Conservation (phyloP, 805 yeast species). For the Ogataea trehalophila region DNA sequence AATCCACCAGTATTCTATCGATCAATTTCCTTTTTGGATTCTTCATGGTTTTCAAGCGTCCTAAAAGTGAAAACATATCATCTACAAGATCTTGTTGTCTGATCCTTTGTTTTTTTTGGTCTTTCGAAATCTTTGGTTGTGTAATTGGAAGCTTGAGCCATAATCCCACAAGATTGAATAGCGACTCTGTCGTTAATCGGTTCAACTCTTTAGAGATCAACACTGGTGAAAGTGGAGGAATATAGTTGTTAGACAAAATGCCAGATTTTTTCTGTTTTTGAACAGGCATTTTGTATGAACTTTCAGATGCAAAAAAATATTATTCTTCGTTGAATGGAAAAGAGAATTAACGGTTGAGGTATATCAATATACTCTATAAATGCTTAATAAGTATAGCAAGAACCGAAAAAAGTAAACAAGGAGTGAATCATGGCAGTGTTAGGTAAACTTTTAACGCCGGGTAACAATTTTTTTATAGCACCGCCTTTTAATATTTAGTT, state of each 20-base stretch:
- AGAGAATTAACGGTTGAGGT: no score
- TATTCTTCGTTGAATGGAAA: no score
- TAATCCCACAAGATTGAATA: constrained; percentile 27
- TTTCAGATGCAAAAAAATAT: background rate
- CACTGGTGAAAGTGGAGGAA: constrained; percentile 25
- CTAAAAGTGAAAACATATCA: constrained; percentile 12
- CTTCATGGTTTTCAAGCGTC: constrained; percentile 8
- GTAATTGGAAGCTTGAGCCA: constrained; percentile 31
- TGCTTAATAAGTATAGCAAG: no score
- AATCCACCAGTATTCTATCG: constrained; percentile 42
- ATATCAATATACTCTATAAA: no score
- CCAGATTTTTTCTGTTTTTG: constrained; percentile 20
- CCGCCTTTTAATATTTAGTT: no score
- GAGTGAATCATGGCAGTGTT: no score
- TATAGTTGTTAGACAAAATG: constrained; percentile 30
- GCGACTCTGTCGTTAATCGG: constrained; percentile 25
- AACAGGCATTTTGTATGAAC: background rate
- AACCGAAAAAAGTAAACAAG: no score
- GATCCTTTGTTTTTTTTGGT: constrained; percentile 15
- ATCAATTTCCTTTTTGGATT: constrained; percentile 31
- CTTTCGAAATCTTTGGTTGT: constrained; percentile 23
- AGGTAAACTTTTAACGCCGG: no score
- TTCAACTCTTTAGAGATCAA: constrained; percentile 22
- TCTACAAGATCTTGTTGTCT: constrained; percentile 14
- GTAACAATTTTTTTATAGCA: no score